Evolutionary conservation across 352 stramenopile species (phyloP).

Genomic region (Globisporangium uncinulatum): DNA sequence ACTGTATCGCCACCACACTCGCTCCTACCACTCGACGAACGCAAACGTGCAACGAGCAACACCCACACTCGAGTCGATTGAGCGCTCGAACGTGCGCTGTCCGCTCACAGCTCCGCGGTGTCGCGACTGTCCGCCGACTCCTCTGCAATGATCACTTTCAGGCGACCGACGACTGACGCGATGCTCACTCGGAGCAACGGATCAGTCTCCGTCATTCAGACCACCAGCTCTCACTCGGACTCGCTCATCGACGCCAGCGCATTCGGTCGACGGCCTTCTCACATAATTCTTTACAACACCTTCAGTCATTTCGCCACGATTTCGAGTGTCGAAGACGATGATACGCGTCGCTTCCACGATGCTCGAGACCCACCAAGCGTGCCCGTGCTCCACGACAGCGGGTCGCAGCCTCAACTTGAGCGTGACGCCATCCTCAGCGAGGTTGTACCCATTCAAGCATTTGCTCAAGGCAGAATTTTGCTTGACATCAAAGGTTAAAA

Average conservation of each 20-base stretch:
- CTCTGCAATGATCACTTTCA: background rate
- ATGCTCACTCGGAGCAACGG: background rate
- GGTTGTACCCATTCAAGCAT: too few relatives aligned
- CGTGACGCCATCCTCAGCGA: too few relatives aligned
- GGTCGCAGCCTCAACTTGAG: too few relatives aligned
- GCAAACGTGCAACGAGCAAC: background rate
- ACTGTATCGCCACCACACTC: too few relatives aligned
- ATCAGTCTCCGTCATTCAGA: background rate
- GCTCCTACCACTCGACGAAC: background rate
- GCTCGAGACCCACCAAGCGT: background rate
- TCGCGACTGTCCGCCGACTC: background rate
- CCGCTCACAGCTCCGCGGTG: background rate
- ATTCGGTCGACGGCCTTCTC: background rate
- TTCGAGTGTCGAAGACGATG: background rate
- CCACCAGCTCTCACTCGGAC: background rate
- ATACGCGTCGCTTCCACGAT: conserved; percentile 2
- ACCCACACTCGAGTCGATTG: background rate
- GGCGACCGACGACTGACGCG: background rate
- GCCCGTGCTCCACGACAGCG: too few relatives aligned
- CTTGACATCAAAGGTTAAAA: too few relatives aligned
- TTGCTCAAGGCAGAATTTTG: too few relatives aligned
- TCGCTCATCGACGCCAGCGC: background rate
- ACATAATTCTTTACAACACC: background rate
- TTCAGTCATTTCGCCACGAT: background rate
- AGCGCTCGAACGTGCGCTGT: background rate